Conservation (phyloP, 2,329 filamentous ascomycete species). For the Arthrobotrys conoides region DNA sequence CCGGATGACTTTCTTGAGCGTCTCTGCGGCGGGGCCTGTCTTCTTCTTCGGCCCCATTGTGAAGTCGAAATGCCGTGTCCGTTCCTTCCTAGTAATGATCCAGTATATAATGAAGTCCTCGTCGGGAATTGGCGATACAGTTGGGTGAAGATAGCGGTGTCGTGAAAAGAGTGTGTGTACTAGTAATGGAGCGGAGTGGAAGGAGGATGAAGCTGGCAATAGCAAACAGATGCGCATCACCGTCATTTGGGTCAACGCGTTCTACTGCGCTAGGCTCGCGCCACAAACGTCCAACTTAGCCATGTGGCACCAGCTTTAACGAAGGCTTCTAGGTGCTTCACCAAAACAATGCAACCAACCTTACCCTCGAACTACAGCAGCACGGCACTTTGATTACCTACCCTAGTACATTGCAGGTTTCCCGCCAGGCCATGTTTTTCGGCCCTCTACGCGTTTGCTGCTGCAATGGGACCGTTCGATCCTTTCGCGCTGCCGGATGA, state of each 20-base stretch:
- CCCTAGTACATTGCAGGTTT: background rate
- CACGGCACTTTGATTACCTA: background rate
- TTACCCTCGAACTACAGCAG: conserved; percentile 4
- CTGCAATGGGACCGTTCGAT: conserved; percentile 58
- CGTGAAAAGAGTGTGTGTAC: conserved; percentile 6
- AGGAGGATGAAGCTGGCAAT: conserved; percentile 19
- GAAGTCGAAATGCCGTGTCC: background rate
- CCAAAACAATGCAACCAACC: conserved; percentile 2
- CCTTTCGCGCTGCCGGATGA: conserved; percentile 61
- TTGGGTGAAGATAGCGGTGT: background rate
- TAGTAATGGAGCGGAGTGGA: background rate
- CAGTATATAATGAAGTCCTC: conserved; percentile 72
- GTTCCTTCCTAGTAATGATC: conserved; percentile 64
- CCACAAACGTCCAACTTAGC: conserved; percentile 17
- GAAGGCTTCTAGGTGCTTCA: conserved; percentile 16
- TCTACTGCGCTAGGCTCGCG: conserved; percentile 18
- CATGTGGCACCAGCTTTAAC: conserved; percentile 15
- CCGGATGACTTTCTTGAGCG: conserved; percentile 65
- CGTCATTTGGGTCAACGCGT: conserved; percentile 44
- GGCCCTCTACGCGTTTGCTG: conserved; percentile 25
- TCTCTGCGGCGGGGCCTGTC: conserved; percentile 26
- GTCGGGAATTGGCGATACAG: conserved; percentile 57
- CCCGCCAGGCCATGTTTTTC: conserved; percentile 46
- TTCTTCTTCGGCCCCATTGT: conserved; percentile 59
- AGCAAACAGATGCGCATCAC: conserved; percentile 34